phyloP scores from a whole-genome alignment of 75 land plant genomes.

The Gnetum montanum region DNA sequence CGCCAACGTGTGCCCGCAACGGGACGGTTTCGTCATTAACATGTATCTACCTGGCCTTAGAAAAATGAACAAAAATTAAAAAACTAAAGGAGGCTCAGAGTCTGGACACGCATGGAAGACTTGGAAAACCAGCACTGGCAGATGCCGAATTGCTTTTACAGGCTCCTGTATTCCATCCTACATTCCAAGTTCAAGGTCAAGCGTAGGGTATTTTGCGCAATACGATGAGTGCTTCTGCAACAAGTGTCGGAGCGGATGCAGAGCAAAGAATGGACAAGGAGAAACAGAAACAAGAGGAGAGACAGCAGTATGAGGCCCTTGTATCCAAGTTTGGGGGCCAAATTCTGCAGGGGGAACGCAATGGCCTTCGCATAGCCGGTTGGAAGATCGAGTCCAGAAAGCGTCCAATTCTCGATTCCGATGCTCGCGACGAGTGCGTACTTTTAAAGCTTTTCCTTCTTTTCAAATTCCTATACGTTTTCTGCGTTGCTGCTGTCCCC shows the following conservation, averaged over 20 bases:
- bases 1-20: too few relatives aligned
- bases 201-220: too few relatives aligned
- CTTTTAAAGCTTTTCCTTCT: constrained; percentile 1
- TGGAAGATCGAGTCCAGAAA: constrained; percentile 54
- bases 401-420: constrained; percentile 36
- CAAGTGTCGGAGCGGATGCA: constrained; percentile 3
- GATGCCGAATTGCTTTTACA: too few relatives aligned
- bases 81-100: too few relatives aligned
- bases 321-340: constrained; percentile 30
- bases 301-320: constrained; percentile 11
- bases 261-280: constrained; percentile 3
- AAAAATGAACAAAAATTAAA: too few relatives aligned
- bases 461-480: background rate
- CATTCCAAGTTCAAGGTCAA: too few relatives aligned
- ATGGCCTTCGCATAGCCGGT: constrained; percentile 36
- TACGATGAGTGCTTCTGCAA: too few relatives aligned
- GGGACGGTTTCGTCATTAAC: too few relatives aligned
- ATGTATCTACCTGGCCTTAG: too few relatives aligned
- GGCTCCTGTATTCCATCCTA: too few relatives aligned
- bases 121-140: too few relatives aligned
- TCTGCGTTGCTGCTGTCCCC: background rate
- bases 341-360: constrained; percentile 27
- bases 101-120: too few relatives aligned
- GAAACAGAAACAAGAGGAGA: constrained; percentile 11
- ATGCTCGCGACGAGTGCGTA: constrained; percentile 19